Evolutionary conservation across 441 rosid species (phyloP).

Genomic region (Dalechampia spathulata): DNA sequence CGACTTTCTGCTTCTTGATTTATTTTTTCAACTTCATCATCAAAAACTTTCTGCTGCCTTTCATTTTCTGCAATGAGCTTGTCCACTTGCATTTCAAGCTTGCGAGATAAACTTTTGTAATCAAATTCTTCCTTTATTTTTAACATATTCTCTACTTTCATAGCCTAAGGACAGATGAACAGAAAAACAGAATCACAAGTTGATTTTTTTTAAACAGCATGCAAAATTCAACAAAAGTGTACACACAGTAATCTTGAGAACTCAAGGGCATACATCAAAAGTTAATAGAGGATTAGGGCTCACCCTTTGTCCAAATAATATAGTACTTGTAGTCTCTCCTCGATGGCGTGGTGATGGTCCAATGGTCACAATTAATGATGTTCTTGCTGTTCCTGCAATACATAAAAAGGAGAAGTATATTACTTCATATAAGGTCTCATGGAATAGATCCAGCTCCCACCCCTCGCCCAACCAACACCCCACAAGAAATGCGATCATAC

Average conservation of each 20-base stretch:
- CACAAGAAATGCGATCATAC: background rate
- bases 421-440: background rate
- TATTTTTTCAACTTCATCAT: slow-evolving; percentile 80
- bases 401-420: slow-evolving; percentile 11
- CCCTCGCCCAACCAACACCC: no score
- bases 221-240: background rate
- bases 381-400: slow-evolving; percentile 88
- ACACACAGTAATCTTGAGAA: background rate
- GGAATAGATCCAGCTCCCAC: background rate
- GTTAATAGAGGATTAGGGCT: slow-evolving; percentile 10
- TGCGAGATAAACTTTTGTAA: slow-evolving; percentile 91
- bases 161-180: slow-evolving; percentile 51
- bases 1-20: slow-evolving; percentile 65
- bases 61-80: slow-evolving; percentile 90
- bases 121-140: slow-evolving; percentile 98
- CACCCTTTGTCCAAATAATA: slow-evolving; percentile 98
- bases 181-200: slow-evolving; percentile 3
- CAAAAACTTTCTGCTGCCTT: slow-evolving; percentile 84
- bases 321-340: slow-evolving; percentile 99
- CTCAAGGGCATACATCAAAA: background rate
- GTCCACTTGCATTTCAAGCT: slow-evolving; percentile 86
- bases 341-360: slow-evolving; percentile 99
- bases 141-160: slow-evolving; percentile 99
- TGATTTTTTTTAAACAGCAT: background rate
- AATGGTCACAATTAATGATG: slow-evolving; percentile 87